Conservation (phyloP, 148 eudicot species). For the Limonium bicolor region DNA sequence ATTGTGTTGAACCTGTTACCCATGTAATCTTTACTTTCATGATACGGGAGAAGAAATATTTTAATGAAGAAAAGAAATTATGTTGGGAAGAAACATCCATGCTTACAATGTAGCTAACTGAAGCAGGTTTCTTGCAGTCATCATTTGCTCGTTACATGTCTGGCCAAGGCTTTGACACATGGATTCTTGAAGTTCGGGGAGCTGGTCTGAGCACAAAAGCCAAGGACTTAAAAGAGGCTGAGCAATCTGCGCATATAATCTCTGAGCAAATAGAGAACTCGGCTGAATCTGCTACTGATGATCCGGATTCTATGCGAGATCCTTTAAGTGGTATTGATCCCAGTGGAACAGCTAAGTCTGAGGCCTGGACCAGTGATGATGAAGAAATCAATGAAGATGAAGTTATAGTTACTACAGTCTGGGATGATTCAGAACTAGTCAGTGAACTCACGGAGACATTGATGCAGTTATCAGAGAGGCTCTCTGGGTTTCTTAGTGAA, state of each 20-base stretch:
- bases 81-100: background rate
- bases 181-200: conserved; percentile 96
- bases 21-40: background rate
- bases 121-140: conserved; percentile 32
- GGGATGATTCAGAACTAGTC: conserved; percentile 72
- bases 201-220: conserved; percentile 73
- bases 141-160: conserved; percentile 98
- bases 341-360: conserved; percentile 18
- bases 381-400: conserved; percentile 29
- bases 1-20: background rate
- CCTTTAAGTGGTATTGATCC: conserved; percentile 17
- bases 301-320: conserved; percentile 6
- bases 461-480: conserved; percentile 56
- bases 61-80: too few species aligned
- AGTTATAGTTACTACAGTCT: conserved; percentile 24
- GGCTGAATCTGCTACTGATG: conserved; percentile 42
- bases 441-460: conserved; percentile 61
- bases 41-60: too few species aligned
- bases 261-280: conserved; percentile 54
- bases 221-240: conserved; percentile 40
- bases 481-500: conserved; percentile 84
- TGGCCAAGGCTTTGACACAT: conserved; percentile 96
- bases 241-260: conserved; percentile 46
- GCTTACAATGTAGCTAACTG: background rate
- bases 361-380: conserved; percentile 19